Percentiles rank a stretch among this genome's conserved stretches.
Conservation (phyloP, 208 protist genomes). For the Wallacemonas sp. region DNA sequence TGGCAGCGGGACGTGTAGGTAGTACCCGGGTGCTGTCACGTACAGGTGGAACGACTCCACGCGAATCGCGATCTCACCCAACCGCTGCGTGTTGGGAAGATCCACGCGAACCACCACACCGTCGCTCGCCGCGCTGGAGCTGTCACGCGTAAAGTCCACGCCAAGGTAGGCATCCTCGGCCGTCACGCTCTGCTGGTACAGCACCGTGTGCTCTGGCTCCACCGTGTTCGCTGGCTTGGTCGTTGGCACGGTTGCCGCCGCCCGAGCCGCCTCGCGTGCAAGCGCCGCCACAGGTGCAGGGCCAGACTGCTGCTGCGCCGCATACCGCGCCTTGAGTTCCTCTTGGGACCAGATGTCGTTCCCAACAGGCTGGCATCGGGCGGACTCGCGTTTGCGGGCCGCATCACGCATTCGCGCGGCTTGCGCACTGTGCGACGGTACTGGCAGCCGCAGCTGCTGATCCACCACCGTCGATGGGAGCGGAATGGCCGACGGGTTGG, state of each 20-base stretch:
- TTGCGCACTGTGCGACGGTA: constrained; percentile 62
- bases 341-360: constrained; percentile 86
- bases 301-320: background rate
- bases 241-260: constrained; percentile 10
- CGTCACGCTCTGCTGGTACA: constrained; percentile 78
- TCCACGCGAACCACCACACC: constrained; percentile 78
- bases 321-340: constrained; percentile 50
- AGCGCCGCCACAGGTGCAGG: constrained; percentile 5
- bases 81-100: constrained; percentile 48
- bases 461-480: constrained; percentile 80
- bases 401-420: constrained; percentile 33
- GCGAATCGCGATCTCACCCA: constrained; percentile 54
- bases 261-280: constrained; percentile 16
- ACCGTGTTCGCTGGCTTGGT: constrained; percentile 22
- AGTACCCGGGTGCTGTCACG: constrained; percentile 66
- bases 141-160: constrained; percentile 68
- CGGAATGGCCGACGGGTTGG: constrained; percentile 45
- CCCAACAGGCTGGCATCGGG: constrained; percentile 14
- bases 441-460: constrained; percentile 68
- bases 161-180: constrained; percentile 88
- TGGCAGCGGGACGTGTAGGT: constrained; percentile 61
- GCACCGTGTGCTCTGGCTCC: constrained; percentile 68
- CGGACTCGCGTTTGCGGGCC: constrained; percentile 18
- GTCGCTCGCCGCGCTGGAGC: constrained; percentile 50
- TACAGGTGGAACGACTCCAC: constrained; percentile 66